phyloP scores from a whole-genome alignment of 2,329 filamentous ascomycete genomes.

The Diaporthe destruens region DNA sequence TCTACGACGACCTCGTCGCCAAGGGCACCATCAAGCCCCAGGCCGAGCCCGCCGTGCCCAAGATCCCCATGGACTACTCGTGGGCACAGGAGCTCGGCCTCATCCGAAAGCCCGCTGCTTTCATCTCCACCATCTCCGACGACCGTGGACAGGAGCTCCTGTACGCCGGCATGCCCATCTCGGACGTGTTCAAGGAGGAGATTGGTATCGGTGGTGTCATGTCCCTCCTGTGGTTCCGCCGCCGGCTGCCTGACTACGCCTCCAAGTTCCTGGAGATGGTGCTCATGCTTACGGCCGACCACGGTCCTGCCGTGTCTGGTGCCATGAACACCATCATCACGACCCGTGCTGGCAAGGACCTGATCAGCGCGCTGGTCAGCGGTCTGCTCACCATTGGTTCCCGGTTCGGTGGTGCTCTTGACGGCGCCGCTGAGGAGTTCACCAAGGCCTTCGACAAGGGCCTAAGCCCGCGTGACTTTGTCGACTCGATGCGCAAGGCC shows the following conservation, averaged over 20 bases:
- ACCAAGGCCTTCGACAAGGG: conserved; percentile 98
- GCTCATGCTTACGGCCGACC: conserved; percentile 99
- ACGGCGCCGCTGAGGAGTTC: conserved; percentile 98
- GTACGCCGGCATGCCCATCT: conserved; percentile 99
- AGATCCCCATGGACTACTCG: conserved; percentile 99
- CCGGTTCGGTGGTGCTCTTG: conserved; percentile 97
- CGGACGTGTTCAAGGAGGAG: conserved; percentile 99
- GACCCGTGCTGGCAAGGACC: conserved; percentile 97
- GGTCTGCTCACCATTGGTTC: conserved; percentile 99
- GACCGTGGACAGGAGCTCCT: conserved; percentile 99
- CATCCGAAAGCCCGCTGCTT: conserved; percentile 98
- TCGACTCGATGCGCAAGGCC: conserved; percentile 98
- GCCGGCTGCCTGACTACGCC: conserved; percentile 93
- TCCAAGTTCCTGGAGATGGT: conserved; percentile 99
- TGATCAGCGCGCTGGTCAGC: conserved; percentile 94
- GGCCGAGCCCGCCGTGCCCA: conserved; percentile 91
- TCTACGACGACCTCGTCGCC: conserved; percentile 91
- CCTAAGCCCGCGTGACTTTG: conserved; percentile 97
- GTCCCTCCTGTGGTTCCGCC: conserved; percentile 99
- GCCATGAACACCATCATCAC: conserved; percentile 99
- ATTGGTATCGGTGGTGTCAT: conserved; percentile 99
- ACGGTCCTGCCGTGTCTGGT: conserved; percentile 98
- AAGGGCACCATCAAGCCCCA: conserved; percentile 87
- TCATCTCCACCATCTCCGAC: conserved; percentile 99
- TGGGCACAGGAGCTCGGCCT: conserved; percentile 99